A percentile compares a stretch with the other conserved stretches of the same genome.
Evolutionary conservation across 306 rosid genomes (phyloP).

Genomic region (Cucurbita moschata): DNA sequence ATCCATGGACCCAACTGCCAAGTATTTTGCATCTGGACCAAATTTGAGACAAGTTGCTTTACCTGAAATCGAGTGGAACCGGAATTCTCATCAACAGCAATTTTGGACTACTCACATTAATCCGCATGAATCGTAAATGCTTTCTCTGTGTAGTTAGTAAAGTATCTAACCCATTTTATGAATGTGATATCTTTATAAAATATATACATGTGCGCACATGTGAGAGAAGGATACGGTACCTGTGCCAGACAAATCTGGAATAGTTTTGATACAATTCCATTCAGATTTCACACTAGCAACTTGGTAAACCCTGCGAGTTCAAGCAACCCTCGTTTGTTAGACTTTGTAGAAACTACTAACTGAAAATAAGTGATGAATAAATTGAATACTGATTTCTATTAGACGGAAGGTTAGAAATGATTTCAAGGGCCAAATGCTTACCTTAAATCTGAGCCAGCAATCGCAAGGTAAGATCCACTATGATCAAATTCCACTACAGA

Average conservation of each 20-base stretch:
- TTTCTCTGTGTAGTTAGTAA: background rate
- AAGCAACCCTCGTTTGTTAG: constrained; percentile 12
- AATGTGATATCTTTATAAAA: background rate
- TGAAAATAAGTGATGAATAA: background rate
- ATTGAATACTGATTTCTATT: background rate
- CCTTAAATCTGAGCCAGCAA: constrained; percentile 92
- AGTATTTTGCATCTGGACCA: constrained; percentile 78
- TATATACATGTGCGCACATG: background rate
- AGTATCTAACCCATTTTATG: background rate
- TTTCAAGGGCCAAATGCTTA: constrained; percentile 11
- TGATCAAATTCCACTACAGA: constrained; percentile 88
- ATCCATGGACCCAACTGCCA: constrained; percentile 90
- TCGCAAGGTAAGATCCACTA: constrained; percentile 90
- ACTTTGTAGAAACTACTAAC: background rate
- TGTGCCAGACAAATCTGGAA: constrained; percentile 97
- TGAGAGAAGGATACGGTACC: constrained; percentile 21
- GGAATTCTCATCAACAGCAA: background rate
- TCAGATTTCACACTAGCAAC: constrained; percentile 87
- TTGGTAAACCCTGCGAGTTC: constrained; percentile 74
- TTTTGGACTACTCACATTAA: background rate
- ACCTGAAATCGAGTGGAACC: constrained; percentile 27
- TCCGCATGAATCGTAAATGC: background rate
- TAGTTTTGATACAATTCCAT: constrained; percentile 83
- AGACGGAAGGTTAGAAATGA: background rate
- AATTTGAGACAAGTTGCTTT: constrained; percentile 63